phyloP scores from a whole-genome alignment of 768 basidiomycete genomes.

The Suillus discolor region DNA sequence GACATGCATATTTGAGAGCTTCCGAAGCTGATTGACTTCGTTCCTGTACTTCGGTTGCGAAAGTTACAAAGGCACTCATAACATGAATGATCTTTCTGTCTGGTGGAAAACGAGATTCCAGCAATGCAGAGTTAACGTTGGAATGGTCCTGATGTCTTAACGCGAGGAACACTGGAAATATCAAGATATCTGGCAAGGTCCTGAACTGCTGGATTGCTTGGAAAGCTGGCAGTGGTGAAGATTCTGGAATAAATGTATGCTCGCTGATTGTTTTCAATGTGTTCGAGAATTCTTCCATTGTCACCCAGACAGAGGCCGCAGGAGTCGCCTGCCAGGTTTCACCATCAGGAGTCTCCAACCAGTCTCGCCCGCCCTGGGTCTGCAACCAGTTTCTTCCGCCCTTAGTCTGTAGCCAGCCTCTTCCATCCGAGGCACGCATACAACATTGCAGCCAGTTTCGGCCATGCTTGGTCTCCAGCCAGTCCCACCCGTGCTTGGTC shows the following conservation, averaged over 20 bases:
- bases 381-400: not conserved
- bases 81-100: not conserved
- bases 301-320: not conserved
- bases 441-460: not conserved
- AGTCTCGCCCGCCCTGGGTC: not conserved
- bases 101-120: not conserved
- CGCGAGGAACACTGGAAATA: not conserved
- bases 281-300: conserved; percentile 4
- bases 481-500: not conserved
- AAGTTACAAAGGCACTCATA: not conserved
- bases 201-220: not conserved
- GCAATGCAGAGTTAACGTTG: not conserved
- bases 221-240: not conserved
- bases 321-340: not conserved
- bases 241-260: not conserved
- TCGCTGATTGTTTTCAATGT: not conserved
- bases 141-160: not conserved
- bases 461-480: not conserved
- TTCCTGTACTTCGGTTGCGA: not conserved
- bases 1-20: conserved; percentile 1
- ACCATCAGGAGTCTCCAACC: not conserved
- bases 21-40: not conserved
- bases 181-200: not conserved
- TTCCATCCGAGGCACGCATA: not conserved
- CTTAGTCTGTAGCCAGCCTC: not conserved